These are phyloP conservation scores for Meyerozyma smithsonii DNA, from an alignment of 1,139 yeast species.

Conservation along the genomic window DNA sequence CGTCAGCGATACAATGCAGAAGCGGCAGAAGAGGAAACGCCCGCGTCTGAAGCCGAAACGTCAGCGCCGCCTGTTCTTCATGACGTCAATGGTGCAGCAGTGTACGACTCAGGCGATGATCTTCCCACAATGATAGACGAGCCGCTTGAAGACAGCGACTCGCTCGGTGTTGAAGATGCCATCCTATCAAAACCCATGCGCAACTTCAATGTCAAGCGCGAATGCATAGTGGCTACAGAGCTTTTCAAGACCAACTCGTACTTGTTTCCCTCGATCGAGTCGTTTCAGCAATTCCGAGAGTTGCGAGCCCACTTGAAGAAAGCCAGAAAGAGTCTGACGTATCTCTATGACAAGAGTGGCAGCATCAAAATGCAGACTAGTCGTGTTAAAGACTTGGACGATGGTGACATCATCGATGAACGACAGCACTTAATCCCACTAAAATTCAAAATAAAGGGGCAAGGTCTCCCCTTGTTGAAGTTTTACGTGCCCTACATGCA, in stretches of 20 bases:
- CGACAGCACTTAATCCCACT: conserved; percentile 33
- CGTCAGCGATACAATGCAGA: conserved; percentile 15
- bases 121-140: conserved; percentile 21
- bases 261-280: conserved; percentile 27
- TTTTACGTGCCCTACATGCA: conserved; percentile 34
- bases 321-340: conserved; percentile 18
- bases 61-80: not conserved
- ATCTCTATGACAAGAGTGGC: conserved; percentile 22
- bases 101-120: conserved; percentile 16
- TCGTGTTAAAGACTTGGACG: conserved; percentile 4
- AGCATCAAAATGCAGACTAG: conserved; percentile 11
- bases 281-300: conserved; percentile 28
- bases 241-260: conserved; percentile 27
- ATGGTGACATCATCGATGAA: conserved; percentile 18
- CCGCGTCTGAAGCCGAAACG: not conserved
- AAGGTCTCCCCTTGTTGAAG: conserved; percentile 37
- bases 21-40: conserved; percentile 1
- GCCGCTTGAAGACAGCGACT: conserved; percentile 8
- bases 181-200: conserved; percentile 12
- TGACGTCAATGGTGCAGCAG: not conserved
- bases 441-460: conserved; percentile 26
- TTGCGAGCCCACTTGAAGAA: conserved; percentile 21
- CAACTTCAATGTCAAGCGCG: conserved; percentile 24
- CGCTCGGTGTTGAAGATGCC: not conserved
- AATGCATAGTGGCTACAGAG: conserved; percentile 27